Evolutionary conservation across 768 basidiomycete species (phyloP), one percentile per base, ranked within the genome.

Genomic region (Tubosaeta sp.): DNA sequence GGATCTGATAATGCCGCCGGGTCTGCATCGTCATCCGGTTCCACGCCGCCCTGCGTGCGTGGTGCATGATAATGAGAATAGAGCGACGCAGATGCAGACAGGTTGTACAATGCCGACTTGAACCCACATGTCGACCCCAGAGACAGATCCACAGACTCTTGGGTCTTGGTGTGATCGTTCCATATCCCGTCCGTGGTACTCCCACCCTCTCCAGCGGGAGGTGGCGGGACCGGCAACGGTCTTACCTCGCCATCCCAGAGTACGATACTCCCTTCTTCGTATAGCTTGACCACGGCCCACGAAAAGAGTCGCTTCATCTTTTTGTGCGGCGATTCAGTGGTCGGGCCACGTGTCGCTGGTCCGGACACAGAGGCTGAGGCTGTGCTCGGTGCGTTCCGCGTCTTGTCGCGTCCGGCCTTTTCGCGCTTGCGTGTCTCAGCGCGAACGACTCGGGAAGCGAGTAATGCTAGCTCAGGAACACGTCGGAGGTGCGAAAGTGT

Each of bases 401-500:
- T 46, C 19, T 74, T 76, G 29, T 65, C 76, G 29, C 70, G 69
- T 48, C 77, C 77, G 19, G 76, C 79, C 41, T 77, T 76, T 13
- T 70, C 66, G n/a, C 81, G 75, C 13, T 81, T 76, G 55, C 77
- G 79, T 4, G 69, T 69, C 47, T 86, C 86, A 2, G 83, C 81
- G 39, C 78, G 72, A 11, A 85, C 83, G 2, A 91, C 83, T 10
- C 84, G 74, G 22, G 74, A 70, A 5, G 88, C 87, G 50, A 91
- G 73, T 12, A 80, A 72, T 0, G 78, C 72, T 4, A 91, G 74
- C 58, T 37, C 88, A 9, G 88, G 86, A 0, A 91, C 85, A 43
- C 88, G 85, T 7, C 87, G 81, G 2, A 91, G 75, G 60, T 89
- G 83, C 0, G 88, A 88, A 7, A 90, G 67, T 0, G 87, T 84